Evolutionary conservation across 2,329 filamentous ascomycete species (phyloP).

Genomic region (Fusarium mangiferae): DNA sequence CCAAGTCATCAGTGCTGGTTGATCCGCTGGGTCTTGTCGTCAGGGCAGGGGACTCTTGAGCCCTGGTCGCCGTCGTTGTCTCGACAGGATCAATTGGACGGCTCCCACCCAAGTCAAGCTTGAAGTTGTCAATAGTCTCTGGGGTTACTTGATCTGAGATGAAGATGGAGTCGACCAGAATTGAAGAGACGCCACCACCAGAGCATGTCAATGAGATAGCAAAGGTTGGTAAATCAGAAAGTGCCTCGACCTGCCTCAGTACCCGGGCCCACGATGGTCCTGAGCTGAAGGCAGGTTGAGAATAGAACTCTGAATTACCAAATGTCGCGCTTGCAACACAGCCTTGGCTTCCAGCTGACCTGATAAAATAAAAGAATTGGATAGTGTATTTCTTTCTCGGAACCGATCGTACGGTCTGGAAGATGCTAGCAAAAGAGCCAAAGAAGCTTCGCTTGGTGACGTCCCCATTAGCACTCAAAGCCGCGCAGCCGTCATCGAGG

Average conservation of each 20-base stretch:
- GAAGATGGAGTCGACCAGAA: conserved; percentile 20
- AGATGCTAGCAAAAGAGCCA: conserved; percentile 9
- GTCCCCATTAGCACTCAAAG: neutral
- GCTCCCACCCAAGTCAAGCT: neutral
- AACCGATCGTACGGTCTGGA: neutral
- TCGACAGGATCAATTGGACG: neutral
- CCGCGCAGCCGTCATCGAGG: conserved; percentile 10
- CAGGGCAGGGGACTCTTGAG: neutral
- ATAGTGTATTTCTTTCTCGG: conserved; percentile 5
- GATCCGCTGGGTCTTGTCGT: neutral
- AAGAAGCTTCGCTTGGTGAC: neutral
- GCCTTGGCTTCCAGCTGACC: neutral
- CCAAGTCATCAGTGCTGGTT: neutral
- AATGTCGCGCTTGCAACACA: neutral
- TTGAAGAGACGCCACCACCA: neutral
- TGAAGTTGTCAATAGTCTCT: conserved; percentile 1
- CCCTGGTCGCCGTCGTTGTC: neutral
- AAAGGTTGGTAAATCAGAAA: neutral
- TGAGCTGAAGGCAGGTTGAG: neutral
- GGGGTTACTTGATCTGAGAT: conserved; percentile 23
- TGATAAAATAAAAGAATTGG: conserved; percentile 12
- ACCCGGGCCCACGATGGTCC: conserved; percentile 1
- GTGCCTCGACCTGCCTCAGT: neutral
- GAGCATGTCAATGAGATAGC: conserved; percentile 9
- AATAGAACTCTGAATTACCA: neutral